These are phyloP conservation scores for Venturiaceae sp. DNA, from an alignment of 2,329 filamentous ascomycete species.

Conservation along the genomic window DNA sequence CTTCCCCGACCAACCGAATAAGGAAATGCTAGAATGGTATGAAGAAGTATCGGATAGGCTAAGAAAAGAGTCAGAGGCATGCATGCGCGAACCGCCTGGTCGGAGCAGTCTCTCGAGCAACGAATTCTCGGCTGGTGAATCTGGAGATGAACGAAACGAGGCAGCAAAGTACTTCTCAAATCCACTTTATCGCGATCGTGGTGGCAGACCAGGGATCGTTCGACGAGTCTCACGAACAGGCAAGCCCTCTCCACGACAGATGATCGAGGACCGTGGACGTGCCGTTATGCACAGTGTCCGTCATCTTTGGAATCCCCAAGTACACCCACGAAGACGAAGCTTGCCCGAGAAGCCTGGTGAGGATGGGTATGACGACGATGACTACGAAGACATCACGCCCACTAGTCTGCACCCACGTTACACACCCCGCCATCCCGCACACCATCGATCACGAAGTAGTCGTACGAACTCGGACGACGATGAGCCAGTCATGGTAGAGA, in stretches of 20 bases:
- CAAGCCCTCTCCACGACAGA: conserved; percentile 15
- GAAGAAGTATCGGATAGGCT: conserved; percentile 63
- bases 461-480: conserved; percentile 1
- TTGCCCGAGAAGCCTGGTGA: neutral
- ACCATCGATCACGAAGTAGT: neutral
- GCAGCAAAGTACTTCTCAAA: conserved; percentile 40
- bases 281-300: conserved; percentile 16
- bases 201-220: conserved; percentile 32
- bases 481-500: neutral
- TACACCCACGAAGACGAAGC: conserved; percentile 2
- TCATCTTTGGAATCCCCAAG: conserved; percentile 5
- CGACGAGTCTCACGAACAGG: conserved; percentile 23
- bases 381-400: conserved; percentile 6
- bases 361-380: conserved; percentile 4
- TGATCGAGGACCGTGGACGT: conserved; percentile 22
- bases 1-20: conserved; percentile 65
- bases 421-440: neutral
- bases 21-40: conserved; percentile 81
- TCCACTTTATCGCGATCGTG: conserved; percentile 36
- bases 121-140: conserved; percentile 19
- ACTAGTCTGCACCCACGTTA: conserved; percentile 1
- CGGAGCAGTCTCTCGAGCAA: neutral
- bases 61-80: conserved; percentile 46
- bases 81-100: neutral
- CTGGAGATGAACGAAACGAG: conserved; percentile 30